Evolutionary conservation across 2,329 filamentous ascomycete genomes (phyloP), one percentile per base, ranked within the genome.

Genomic region (Fusarium lyarnte): DNA sequence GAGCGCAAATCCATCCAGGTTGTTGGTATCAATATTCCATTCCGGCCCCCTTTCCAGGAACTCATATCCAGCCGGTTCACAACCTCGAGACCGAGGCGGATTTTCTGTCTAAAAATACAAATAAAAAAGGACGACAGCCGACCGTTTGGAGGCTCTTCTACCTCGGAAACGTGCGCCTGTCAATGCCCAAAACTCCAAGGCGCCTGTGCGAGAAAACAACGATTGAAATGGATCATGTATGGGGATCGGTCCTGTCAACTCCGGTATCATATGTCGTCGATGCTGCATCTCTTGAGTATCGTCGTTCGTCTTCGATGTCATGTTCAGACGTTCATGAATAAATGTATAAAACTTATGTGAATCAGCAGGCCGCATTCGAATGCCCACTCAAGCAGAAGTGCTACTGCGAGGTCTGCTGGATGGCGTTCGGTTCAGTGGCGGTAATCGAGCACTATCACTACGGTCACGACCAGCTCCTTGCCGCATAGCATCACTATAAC

Each of bases 401-500:
- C 59, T 75, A 9, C 72, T 74, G 38, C 72, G 70, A 61, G 72
- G 68, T 35, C 72, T 53, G 41, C 52, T 74, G 19, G 69, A 73
- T 14, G 58, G 29, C 12, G 63, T 66, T 41, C 57, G 58, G 23
- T 66, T 59, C 17, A 73, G 76, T 21, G 60, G 66, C n/a, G 70
- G 72, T 10, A 76, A 66, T 23, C 67, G 76, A 9, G 71, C 71
- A 58, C 74, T 78, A 45, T 75, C 68, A 35, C 70, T 75, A 38
- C 78, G 67, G 14, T 78, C 71, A 36, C 72, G 68, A 29, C 79
- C 76, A 33, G 80, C 80, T 16, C 87, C 87, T 73, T 89, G 86
- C 62, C 84, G 83, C 45, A 94, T 86, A 4, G 93, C 94, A 66
- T 93, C 93, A 79, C 91, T 93, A 79, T 97, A 97, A 76, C 90